Percentiles rank a stretch among this genome's conserved stretches.
Evolutionary conservation across 2,329 filamentous ascomycete genomes (phyloP).

Genomic region (Cytospora chrysosperma): DNA sequence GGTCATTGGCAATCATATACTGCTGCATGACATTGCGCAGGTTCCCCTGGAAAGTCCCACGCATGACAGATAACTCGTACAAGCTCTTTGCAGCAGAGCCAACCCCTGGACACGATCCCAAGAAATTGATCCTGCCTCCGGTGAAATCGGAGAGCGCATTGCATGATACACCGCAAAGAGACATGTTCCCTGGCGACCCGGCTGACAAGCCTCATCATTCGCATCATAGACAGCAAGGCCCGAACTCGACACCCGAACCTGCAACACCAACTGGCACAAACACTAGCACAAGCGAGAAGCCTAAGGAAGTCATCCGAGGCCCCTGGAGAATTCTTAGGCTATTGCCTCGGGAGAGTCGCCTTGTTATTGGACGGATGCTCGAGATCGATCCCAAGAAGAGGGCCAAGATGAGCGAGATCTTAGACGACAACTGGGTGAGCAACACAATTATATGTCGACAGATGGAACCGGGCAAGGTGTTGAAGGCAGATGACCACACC

Average conservation of each 20-base stretch:
- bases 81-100: constrained; percentile 87
- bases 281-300: constrained; percentile 44
- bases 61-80: constrained; percentile 89
- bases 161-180: constrained; percentile 39
- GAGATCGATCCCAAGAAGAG: constrained; percentile 81
- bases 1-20: constrained; percentile 97
- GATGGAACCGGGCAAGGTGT: constrained; percentile 65
- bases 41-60: constrained; percentile 96
- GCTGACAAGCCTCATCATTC: constrained; percentile 19
- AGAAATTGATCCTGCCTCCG: constrained; percentile 48
- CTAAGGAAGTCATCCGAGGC: constrained; percentile 79
- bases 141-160: constrained; percentile 47
- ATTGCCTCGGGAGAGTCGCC: constrained; percentile 82
- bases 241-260: constrained; percentile 26
- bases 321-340: constrained; percentile 88
- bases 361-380: constrained; percentile 90
- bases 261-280: not conserved
- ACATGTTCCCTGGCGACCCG: constrained; percentile 39
- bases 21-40: constrained; percentile 96
- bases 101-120: constrained; percentile 67
- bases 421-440: constrained; percentile 87
- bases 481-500: constrained; percentile 72
- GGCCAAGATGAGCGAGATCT: constrained; percentile 80
- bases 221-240: constrained; percentile 25
- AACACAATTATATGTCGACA: constrained; percentile 82